Evolutionary conservation across 345 rosid genomes (phyloP).

Genomic region (Linum trigynum): DNA sequence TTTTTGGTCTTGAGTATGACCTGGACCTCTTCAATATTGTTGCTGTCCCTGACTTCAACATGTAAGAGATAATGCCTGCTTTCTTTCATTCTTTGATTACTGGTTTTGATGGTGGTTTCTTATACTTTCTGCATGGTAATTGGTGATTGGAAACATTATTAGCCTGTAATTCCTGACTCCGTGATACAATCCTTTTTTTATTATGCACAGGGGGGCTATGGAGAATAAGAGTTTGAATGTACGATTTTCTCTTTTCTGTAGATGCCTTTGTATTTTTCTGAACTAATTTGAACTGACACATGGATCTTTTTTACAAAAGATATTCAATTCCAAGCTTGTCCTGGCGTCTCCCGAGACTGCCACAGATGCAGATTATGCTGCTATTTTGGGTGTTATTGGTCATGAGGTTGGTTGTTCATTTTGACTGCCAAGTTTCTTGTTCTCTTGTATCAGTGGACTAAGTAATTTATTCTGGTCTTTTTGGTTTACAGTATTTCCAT

Average conservation of each 20-base stretch:
- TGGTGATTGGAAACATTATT: not conserved
- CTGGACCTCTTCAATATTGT: slow-evolving; percentile 98
- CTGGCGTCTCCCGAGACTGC: slow-evolving; percentile 99
- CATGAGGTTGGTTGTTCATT: slow-evolving; percentile 61
- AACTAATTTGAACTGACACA: slow-evolving; percentile 11
- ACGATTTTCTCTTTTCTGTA: slow-evolving; percentile 16
- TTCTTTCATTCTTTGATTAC: slow-evolving; percentile 3
- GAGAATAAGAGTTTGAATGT: slow-evolving; percentile 99
- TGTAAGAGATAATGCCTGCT: slow-evolving; percentile 37
- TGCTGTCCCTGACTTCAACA: slow-evolving; percentile 95
- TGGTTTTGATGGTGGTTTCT: not conserved
- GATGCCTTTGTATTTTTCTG: not conserved
- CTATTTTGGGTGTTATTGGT: slow-evolving; percentile 93
- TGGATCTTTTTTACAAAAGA: slow-evolving; percentile 39
- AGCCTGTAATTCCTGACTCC: not conserved
- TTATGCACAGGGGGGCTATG: slow-evolving; percentile 92
- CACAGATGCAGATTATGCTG: slow-evolving; percentile 89
- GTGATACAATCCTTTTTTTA: slow-evolving; percentile 3
- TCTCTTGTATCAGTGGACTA: not conserved
- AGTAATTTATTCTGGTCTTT: slow-evolving; percentile 17
- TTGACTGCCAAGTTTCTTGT: not conserved
- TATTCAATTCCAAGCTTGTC: slow-evolving; percentile 94
- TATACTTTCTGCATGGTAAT: not conserved
- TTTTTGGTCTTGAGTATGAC: slow-evolving; percentile 95
- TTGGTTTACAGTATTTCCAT: slow-evolving; percentile 82